These are phyloP conservation scores for Pythium vanterpoolii DNA, from an alignment of 352 stramenopile genomes.

Conservation along the genomic window DNA sequence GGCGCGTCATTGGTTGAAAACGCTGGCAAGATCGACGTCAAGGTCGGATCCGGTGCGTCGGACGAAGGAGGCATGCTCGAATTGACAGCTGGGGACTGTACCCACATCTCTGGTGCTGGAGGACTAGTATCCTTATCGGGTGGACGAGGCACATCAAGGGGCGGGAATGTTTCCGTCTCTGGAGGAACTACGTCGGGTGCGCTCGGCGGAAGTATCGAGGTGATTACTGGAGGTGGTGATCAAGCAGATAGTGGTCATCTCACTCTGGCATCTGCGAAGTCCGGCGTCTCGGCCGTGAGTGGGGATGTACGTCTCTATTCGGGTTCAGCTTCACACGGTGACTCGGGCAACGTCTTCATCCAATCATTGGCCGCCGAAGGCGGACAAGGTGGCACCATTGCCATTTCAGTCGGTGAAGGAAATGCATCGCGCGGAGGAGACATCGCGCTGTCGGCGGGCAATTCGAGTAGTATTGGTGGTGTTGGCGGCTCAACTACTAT, in stretches of 20 bases:
- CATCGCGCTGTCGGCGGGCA: slow-evolving; percentile 26
- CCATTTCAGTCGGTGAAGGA: slow-evolving; percentile 26
- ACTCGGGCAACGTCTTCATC: neutral
- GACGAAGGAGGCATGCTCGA: slow-evolving; percentile 26
- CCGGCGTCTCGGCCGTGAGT: neutral
- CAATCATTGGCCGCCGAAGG: slow-evolving; percentile 26
- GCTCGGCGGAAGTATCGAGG: slow-evolving; percentile 29
- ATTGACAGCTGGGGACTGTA: slow-evolving; percentile 26
- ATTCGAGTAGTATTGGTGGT: slow-evolving; percentile 19
- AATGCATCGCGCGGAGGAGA: slow-evolving; percentile 24
- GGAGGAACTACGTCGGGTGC: slow-evolving; percentile 28
- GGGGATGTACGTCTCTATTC: neutral
- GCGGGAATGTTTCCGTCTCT: slow-evolving; percentile 26
- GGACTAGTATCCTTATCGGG: slow-evolving; percentile 29
- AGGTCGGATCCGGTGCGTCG: slow-evolving; percentile 19
- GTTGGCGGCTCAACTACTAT: slow-evolving; percentile 28
- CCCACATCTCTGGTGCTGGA: slow-evolving; percentile 27
- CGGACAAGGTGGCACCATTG: slow-evolving; percentile 32
- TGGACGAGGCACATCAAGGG: slow-evolving; percentile 27
- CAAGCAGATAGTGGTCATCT: slow-evolving; percentile 6
- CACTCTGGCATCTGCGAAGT: neutral
- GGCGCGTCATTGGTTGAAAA: slow-evolving; percentile 16
- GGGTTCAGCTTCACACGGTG: neutral
- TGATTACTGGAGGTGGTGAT: slow-evolving; percentile 8
- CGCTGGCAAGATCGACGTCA: slow-evolving; percentile 26